phyloP scores from a whole-genome alignment of 208 protist species.

The Acanthamoeba royreba region DNA sequence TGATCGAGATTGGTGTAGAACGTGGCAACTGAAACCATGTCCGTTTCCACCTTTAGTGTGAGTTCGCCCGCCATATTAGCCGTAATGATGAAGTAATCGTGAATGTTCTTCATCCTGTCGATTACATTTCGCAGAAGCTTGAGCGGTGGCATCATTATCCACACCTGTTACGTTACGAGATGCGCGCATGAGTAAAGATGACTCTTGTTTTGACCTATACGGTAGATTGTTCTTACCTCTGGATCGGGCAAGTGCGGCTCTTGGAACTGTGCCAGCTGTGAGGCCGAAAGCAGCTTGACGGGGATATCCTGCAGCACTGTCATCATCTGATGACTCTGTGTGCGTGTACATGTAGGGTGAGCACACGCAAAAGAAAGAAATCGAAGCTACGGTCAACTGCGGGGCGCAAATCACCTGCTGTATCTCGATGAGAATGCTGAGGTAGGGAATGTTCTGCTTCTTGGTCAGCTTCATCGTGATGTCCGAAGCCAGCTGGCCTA shows the following conservation, averaged over 20 bases:
- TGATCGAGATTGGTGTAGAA: slow-evolving; percentile 58
- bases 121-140: slow-evolving; percentile 61
- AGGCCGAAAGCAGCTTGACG: slow-evolving; percentile 44
- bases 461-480: slow-evolving; percentile 52
- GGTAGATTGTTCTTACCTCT: not conserved
- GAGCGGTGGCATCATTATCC: slow-evolving; percentile 57
- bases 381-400: not conserved
- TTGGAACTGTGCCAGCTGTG: slow-evolving; percentile 32
- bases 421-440: slow-evolving; percentile 50
- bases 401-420: not conserved
- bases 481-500: not conserved
- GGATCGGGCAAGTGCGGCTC: slow-evolving; percentile 59
- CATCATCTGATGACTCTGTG: slow-evolving; percentile 5
- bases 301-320: slow-evolving; percentile 61
- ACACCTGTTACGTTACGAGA: not conserved
- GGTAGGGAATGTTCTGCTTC: slow-evolving; percentile 31
- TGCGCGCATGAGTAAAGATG: not conserved
- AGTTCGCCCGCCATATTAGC: slow-evolving; percentile 61
- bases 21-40: slow-evolving; percentile 54
- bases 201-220: not conserved
- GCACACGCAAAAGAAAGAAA: not conserved
- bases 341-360: not conserved
- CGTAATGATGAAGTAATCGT: slow-evolving; percentile 54
- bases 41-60: slow-evolving; percentile 55
- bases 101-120: slow-evolving; percentile 66